Base-by-base conservation (phyloP, 768 basidiomycete species). In the Russula compacta region DNA sequence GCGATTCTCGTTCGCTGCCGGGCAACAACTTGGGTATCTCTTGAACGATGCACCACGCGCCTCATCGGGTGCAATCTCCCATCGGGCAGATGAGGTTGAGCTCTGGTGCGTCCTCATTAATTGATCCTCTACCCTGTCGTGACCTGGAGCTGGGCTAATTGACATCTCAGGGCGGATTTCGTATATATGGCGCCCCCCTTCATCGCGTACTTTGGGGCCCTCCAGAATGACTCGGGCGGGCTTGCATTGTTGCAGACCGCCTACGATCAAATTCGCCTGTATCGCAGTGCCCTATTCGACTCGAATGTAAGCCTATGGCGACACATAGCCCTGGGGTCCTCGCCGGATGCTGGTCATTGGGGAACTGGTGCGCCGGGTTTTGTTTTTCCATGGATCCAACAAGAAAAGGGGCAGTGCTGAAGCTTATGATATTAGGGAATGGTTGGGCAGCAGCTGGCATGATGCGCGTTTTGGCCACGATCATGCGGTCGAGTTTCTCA, bases 361-460 rank as follows among this genome's bases (percentile, higher is more conserved):
- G 77, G 77, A 2, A 84, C 84, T 57, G 84, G 84, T 73, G 39
- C 33, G 70, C 61, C 4, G 8, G 29, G 12, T 47, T 59, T 32
- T 35, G 14, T 35, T 39, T 14, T 15, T 33, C 32, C 36, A 33
- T n/a, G 8, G 11, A 36, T 17, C 43, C 12, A 15, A 7, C 9
- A 1, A 12, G 52, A 36, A 19, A 24, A n/a, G 19, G 10, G 3
- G 21, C n/a, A 19, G 65, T 15, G 58, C 56, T 59, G 6, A 63
- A 15, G 40, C 19, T 33, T 51, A 11, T 10, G 58, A 10, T 43
- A 9, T 50, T 50, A 46, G 82, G 83, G 3, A 89, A 89, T 64
- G 85, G 75, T 0, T 89, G 88, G 88, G 86, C 85, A 0, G 84
- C 84, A 1, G 81, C 80, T 1, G 84, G 86, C 4, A 84, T 85